Evolutionary conservation across 2,329 filamentous ascomycete species (phyloP).

Genomic region (Arthrobotrys pseudoclavata): DNA sequence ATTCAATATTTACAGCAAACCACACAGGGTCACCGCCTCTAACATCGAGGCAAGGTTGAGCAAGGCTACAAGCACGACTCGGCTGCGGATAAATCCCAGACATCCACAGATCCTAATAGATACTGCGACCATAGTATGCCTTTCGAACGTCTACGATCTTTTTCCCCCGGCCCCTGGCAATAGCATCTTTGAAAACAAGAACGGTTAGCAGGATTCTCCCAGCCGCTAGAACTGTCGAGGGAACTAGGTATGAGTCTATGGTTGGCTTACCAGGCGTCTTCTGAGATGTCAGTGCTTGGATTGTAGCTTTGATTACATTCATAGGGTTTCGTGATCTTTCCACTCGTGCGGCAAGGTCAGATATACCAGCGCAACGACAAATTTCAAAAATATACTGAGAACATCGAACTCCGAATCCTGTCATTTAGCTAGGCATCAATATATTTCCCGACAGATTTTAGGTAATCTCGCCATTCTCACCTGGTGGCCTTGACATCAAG

Average conservation of each 20-base stretch:
- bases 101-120: constrained; percentile 56
- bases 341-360: constrained; percentile 86
- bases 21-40: neutral
- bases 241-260: neutral
- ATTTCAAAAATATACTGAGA: constrained; percentile 95
- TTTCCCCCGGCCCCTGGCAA: constrained; percentile 89
- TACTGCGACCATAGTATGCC: constrained; percentile 79
- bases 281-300: constrained; percentile 85
- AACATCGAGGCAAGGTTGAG: neutral
- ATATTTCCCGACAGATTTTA: neutral
- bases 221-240: neutral
- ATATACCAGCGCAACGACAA: constrained; percentile 85
- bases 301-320: constrained; percentile 95
- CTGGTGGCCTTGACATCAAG: constrained; percentile 85
- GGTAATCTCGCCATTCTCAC: constrained; percentile 71
- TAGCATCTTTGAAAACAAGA: constrained; percentile 73
- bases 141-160: constrained; percentile 96
- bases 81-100: neutral
- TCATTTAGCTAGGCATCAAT: constrained; percentile 1
- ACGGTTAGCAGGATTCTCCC: neutral
- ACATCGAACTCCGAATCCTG: constrained; percentile 93
- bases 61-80: neutral
- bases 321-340: constrained; percentile 92
- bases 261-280: constrained; percentile 73
- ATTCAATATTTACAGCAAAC: constrained; percentile 29